Evolutionary conservation across 139 green algal genomes (phyloP).

Genomic region (Coelastrella sp.): DNA sequence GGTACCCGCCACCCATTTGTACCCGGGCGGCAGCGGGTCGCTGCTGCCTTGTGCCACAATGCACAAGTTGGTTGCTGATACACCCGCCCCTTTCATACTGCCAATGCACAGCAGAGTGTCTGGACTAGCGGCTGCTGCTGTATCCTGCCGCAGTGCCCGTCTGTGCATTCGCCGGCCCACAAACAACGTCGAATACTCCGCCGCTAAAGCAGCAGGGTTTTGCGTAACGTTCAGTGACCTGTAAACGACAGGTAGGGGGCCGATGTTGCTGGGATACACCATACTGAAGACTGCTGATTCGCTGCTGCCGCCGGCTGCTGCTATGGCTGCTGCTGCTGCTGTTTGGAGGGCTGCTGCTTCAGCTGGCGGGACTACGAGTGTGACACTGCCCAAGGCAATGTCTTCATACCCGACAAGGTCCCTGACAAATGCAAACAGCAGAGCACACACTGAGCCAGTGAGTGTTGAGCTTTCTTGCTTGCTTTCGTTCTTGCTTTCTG

Average conservation of each 20-base stretch:
- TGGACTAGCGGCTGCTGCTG: background rate
- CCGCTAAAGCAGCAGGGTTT: background rate
- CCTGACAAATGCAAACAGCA: background rate
- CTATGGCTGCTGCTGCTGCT: background rate
- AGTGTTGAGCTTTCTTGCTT: too few relatives aligned
- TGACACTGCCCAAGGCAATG: background rate
- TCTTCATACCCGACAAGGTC: background rate
- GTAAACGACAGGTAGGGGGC: background rate
- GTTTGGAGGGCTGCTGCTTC: background rate
- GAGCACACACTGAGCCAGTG: background rate
- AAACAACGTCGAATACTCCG: background rate
- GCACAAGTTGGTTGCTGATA: background rate
- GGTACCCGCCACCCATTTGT: background rate
- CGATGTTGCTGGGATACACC: background rate
- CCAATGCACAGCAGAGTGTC: background rate
- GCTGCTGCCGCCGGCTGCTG: background rate
- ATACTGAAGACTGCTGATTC: background rate
- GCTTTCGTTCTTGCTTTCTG: too few relatives aligned
- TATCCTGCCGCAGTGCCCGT: background rate
- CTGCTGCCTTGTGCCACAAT: background rate
- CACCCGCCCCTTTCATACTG: background rate
- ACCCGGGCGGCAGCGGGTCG: background rate
- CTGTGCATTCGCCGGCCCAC: background rate
- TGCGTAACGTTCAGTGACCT: background rate
- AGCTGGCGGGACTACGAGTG: background rate